Evolutionary conservation across 2,329 filamentous ascomycete species (phyloP).

Genomic region (Gaeumannomyces tritici): DNA sequence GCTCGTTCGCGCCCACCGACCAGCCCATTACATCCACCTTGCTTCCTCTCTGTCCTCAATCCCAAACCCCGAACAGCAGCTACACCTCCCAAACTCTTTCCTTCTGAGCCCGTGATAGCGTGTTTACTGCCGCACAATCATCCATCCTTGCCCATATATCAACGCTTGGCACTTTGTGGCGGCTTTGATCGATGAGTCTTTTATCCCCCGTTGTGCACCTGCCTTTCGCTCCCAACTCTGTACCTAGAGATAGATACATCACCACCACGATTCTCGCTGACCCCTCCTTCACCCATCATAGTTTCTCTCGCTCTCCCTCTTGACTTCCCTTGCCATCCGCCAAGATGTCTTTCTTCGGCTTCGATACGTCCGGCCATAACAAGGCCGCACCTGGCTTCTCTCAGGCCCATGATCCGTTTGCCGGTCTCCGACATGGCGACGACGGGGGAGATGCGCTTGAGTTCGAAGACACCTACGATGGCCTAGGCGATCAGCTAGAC

Average conservation of each 20-base stretch:
- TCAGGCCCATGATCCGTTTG: conserved; percentile 77
- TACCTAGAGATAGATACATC: no score
- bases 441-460: conserved; percentile 53
- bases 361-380: conserved; percentile 65
- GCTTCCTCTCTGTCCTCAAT: not conserved
- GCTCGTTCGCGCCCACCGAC: not conserved
- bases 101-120: not conserved
- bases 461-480: conserved; percentile 97
- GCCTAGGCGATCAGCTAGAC: conserved; percentile 80
- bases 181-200: not conserved
- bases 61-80: not conserved
- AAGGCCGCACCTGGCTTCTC: conserved; percentile 69
- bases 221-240: no score
- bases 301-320: not conserved
- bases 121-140: not conserved
- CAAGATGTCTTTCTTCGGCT: conserved; percentile 85
- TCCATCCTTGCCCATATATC: not conserved
- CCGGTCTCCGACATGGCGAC: conserved; percentile 59
- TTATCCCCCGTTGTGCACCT: not conserved
- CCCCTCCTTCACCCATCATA: not conserved
- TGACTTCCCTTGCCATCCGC: not conserved
- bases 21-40: not conserved
- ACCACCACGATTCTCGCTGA: no score
- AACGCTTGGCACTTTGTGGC: not conserved
- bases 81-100: not conserved